These are phyloP conservation scores for Dacryopinax spathularia DNA, from an alignment of 768 basidiomycete species.

Conservation along the genomic window DNA sequence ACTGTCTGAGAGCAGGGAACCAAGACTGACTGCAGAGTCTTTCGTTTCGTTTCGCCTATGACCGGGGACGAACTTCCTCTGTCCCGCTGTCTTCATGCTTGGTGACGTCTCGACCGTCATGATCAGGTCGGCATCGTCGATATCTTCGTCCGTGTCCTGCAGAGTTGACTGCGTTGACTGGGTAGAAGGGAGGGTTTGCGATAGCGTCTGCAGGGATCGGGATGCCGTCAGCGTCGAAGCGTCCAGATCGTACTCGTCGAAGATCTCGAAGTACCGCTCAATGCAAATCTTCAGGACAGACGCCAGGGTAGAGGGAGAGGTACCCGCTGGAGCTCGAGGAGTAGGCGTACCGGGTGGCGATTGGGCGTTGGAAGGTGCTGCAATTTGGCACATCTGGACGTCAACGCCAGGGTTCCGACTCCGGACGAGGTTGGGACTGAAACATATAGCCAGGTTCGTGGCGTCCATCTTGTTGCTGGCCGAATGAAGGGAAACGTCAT, in stretches of 20 bases:
- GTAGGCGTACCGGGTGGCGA: slow-evolving; percentile 8
- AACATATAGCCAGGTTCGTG: slow-evolving; percentile 63
- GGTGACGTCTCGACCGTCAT: background rate
- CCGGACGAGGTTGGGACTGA: slow-evolving; percentile 66
- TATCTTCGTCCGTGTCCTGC: background rate
- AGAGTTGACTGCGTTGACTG: too few species aligned
- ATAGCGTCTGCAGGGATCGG: background rate
- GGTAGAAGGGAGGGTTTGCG: background rate
- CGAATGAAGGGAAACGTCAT: slow-evolving; percentile 59
- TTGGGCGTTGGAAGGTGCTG: slow-evolving; percentile 14
- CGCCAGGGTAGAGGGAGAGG: slow-evolving; percentile 50
- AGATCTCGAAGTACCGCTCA: slow-evolving; percentile 69
- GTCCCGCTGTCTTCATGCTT: background rate
- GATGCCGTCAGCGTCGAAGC: background rate
- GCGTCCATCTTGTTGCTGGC: slow-evolving; percentile 67
- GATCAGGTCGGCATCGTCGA: background rate
- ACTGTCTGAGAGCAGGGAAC: background rate
- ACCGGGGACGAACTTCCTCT: background rate
- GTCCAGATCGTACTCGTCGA: slow-evolving; percentile 40
- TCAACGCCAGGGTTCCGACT: slow-evolving; percentile 53
- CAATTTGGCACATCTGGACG: slow-evolving; percentile 54
- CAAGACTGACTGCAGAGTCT: background rate
- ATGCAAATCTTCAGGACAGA: slow-evolving; percentile 63
- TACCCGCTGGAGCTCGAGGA: slow-evolving; percentile 16
- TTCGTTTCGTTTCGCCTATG: background rate